A percentile compares a stretch with the other conserved stretches of the same genome.
Conservation (phyloP, 2,329 filamentous ascomycete genomes). For the Cercospora nicotianae region DNA sequence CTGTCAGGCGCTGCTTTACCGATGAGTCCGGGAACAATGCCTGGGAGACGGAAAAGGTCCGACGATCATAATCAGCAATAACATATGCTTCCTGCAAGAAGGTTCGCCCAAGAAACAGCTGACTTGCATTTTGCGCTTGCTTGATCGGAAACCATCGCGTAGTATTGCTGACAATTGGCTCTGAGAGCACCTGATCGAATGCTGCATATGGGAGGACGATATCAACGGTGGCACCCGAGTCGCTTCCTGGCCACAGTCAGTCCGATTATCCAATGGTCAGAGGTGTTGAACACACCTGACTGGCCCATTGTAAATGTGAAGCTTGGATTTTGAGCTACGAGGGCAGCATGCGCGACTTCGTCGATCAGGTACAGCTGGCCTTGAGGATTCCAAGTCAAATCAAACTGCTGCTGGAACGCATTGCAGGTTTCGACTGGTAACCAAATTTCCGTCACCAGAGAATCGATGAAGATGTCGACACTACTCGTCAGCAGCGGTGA, state of each 20-base stretch:
- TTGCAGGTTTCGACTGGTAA: slow-evolving; percentile 34
- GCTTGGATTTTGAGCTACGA: slow-evolving; percentile 37
- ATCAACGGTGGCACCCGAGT: slow-evolving; percentile 21
- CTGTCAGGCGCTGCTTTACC: not conserved
- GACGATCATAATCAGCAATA: slow-evolving; percentile 31
- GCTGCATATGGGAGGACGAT: slow-evolving; percentile 44
- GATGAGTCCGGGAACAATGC: slow-evolving; percentile 19
- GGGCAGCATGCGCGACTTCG: slow-evolving; percentile 35
- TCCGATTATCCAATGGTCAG: not conserved
- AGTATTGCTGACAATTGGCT: slow-evolving; percentile 35
- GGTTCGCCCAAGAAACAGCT: slow-evolving; percentile 32
- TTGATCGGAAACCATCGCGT: slow-evolving; percentile 31
- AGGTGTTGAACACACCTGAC: not conserved
- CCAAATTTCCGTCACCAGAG: slow-evolving; percentile 44
- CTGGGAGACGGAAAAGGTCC: slow-evolving; percentile 31
- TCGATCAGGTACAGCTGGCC: slow-evolving; percentile 43
- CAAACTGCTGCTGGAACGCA: not conserved
- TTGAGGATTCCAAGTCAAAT: slow-evolving; percentile 21
- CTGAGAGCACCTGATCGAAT: slow-evolving; percentile 38
- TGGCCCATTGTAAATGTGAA: slow-evolving; percentile 39
- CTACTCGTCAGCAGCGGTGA: not conserved
- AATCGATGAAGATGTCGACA: slow-evolving; percentile 37
- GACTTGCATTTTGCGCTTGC: slow-evolving; percentile 26
- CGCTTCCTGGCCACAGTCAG: not conserved
- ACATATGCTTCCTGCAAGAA: slow-evolving; percentile 36